These are phyloP conservation scores for Nicotiana tomentosiformis DNA, from an alignment of 257 asterid species.

Conservation along the genomic window DNA sequence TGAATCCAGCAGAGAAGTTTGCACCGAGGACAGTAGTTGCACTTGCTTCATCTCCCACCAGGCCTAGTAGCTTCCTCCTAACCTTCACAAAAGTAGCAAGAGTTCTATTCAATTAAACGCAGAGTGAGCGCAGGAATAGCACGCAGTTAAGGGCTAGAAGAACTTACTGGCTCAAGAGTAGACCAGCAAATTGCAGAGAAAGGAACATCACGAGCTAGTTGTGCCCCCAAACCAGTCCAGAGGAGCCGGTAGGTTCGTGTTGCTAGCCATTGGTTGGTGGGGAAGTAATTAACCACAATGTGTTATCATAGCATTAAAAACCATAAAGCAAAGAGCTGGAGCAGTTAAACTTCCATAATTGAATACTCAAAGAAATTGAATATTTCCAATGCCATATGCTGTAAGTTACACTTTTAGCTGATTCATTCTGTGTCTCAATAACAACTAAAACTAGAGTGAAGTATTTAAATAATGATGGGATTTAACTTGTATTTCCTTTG, in stretches of 20 bases:
- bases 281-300: not conserved
- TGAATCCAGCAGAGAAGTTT: constrained; percentile 68
- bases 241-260: constrained; percentile 55
- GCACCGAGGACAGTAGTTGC: constrained; percentile 50
- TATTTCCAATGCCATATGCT: not conserved
- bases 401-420: not conserved
- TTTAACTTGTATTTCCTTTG: not conserved
- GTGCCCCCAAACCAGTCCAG: constrained; percentile 94
- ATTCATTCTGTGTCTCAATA: not conserved
- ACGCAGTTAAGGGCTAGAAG: not conserved
- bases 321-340: not conserved
- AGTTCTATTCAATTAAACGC: not conserved
- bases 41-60: constrained; percentile 45
- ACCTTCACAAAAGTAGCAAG: constrained; percentile 38
- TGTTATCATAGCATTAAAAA: not conserved
- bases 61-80: constrained; percentile 54
- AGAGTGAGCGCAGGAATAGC: not conserved
- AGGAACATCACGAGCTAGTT: constrained; percentile 91
- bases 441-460: not conserved
- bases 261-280: constrained; percentile 16
- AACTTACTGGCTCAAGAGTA: constrained; percentile 76
- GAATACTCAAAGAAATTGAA: not conserved
- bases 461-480: not conserved
- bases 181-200: constrained; percentile 95
- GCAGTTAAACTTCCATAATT: not conserved